phyloP scores from a whole-genome alignment of 352 stramenopile species.

The Pythium rishiriense region DNA sequence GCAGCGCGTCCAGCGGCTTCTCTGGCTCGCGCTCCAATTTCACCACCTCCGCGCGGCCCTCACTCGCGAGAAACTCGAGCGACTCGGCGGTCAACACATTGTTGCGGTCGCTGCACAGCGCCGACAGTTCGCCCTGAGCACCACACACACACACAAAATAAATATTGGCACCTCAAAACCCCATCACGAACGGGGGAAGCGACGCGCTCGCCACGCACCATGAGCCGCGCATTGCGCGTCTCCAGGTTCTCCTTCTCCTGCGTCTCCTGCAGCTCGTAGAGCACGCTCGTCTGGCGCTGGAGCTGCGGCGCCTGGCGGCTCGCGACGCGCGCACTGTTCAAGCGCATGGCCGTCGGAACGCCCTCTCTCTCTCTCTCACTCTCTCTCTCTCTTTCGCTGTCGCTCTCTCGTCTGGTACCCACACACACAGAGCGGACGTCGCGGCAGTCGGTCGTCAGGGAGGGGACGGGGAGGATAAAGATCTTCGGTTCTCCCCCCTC shows the following conservation, averaged over 20 bases:
- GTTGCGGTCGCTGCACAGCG: conserved; percentile 71
- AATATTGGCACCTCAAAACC: not conserved
- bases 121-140: conserved; percentile 54
- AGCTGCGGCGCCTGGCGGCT: conserved; percentile 27
- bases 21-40: conserved; percentile 75
- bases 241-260: conserved; percentile 76
- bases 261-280: conserved; percentile 77
- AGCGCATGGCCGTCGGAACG: conserved; percentile 20
- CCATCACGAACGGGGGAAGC: not conserved
- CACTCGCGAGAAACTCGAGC: conserved; percentile 63
- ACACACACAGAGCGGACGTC: not conserved
- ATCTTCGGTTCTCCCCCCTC: not conserved
- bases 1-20: conserved; percentile 32
- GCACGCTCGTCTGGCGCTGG: conserved; percentile 69
- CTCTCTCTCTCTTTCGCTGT: conserved; percentile 2
- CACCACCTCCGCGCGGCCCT: conserved; percentile 60
- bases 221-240: conserved; percentile 68
- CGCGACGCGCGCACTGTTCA: conserved; percentile 30
- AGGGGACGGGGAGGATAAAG: not conserved
- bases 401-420: conserved; percentile 2
- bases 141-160: not conserved
- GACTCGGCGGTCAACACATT: conserved; percentile 77
- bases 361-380: not conserved
- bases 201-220: conserved; percentile 34
- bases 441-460: not conserved